Base-by-base conservation (phyloP, 495 filamentous ascomycete species). In the Haplographium delicatum region DNA sequence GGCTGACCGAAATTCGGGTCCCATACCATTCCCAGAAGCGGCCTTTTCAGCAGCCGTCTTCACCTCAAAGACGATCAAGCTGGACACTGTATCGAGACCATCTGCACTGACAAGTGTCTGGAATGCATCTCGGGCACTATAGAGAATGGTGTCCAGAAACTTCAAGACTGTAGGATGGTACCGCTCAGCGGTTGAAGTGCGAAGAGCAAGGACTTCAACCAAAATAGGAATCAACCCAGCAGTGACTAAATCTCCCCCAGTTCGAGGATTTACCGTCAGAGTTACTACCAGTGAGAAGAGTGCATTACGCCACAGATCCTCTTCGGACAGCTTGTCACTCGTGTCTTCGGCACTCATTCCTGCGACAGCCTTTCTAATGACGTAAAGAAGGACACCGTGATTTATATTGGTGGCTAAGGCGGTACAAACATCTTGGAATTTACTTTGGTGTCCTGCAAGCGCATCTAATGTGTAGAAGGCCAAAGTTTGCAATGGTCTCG, bases 311-410 rank as follows among this genome's bases (percentile, higher is more conserved):
- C 90, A 96, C 58, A 91, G 81, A 58, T 95, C 88, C 42, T 81
- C 72, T 46, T 79, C 80, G 50, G 82, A 79, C 9, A 72, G 68
- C 10, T 69, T 68, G 33, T 80, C 72, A 40, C 76, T 72, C 33
- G 50, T 46, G n/a, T 76, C 71, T 37, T 86, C 79, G 7, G 68
- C 68, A 30, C 73, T 76, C 66, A 97, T 80, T 53, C 89, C 85
- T 19, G 84, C 87, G 47, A 96, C 86, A 9, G 88, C 84, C 63
- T 91, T 96, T 41, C 91, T 82, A 26, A 95, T 82, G 50, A 95
- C 74, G 62, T 97, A 96, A 62, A 96, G 83, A n/a, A 99, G 76
- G 13, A 97, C 83, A 11, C 94, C 94, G 57, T 99, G 94, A 61
- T 91, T 97, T 46, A 96, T 89, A 65, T 93, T 93, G 48, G 90